Evolutionary conservation across 176 grass and related monocot genomes (phyloP).

Genomic region (Triticum timopheevii): DNA sequence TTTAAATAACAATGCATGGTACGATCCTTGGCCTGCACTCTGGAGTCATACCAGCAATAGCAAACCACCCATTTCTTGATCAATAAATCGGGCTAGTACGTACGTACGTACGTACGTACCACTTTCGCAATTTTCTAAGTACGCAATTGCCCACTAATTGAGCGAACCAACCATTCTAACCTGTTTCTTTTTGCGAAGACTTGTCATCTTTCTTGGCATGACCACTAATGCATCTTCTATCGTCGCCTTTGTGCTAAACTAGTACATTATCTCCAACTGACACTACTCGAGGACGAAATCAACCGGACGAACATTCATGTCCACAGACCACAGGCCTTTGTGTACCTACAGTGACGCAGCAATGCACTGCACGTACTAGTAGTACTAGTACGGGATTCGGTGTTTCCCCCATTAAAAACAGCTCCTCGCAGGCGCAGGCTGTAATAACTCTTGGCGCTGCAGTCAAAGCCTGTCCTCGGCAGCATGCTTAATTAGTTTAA

Average conservation of each 20-base stretch:
- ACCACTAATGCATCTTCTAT: too few species aligned
- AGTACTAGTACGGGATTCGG: background rate
- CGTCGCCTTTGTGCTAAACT: too few species aligned
- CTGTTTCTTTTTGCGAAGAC: background rate
- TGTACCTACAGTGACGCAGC: background rate
- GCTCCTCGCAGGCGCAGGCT: background rate
- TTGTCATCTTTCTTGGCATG: background rate
- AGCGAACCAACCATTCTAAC: background rate
- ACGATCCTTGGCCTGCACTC: background rate
- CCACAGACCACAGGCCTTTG: background rate
- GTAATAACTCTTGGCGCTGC: conserved; percentile 7
- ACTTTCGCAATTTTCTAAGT: background rate
- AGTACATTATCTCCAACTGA: background rate
- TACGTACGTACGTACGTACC: background rate
- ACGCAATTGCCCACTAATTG: background rate
- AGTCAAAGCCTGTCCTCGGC: conserved; percentile 36
- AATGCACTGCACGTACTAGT: background rate
- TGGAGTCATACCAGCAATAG: background rate
- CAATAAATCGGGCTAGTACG: background rate
- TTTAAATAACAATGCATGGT: background rate
- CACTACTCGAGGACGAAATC: background rate
- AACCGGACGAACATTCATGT: background rate
- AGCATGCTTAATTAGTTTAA: conserved; percentile 32
- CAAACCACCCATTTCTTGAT: background rate
- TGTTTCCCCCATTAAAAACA: conserved; percentile 8